Conservation (phyloP, 208 protist species). For the Crithidia acanthocephali region DNA sequence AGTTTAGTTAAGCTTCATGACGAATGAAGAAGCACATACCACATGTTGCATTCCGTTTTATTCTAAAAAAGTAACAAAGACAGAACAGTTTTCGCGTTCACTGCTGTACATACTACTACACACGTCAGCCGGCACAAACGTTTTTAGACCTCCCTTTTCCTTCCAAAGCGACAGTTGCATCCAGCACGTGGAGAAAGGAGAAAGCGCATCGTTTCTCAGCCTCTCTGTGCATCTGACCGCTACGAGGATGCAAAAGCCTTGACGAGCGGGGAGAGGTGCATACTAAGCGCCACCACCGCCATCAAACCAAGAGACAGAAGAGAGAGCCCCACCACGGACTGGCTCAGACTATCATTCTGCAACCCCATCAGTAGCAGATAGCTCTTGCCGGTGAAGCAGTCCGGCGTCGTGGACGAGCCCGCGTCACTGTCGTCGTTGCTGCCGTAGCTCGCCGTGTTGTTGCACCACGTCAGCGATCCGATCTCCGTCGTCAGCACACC, state of each 20-base stretch:
- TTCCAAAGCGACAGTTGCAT: no score
- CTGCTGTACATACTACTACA: no score
- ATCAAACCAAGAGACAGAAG: constrained; percentile 19
- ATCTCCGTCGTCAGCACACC: constrained; percentile 42
- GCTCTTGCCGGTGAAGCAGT: constrained; percentile 14
- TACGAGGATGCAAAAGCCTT: constrained; percentile 1
- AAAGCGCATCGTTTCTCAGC: background rate
- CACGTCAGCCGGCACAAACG: no score
- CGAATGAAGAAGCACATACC: no score
- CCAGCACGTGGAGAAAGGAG: background rate
- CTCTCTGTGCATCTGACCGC: background rate
- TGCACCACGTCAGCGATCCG: constrained; percentile 27
- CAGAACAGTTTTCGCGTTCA: no score
- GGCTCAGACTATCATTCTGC: constrained; percentile 20
- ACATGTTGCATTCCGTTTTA: no score
- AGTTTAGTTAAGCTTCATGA: no score
- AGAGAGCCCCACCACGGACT: constrained; percentile 11
- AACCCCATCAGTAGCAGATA: constrained; percentile 25
- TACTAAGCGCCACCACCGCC: constrained; percentile 16
- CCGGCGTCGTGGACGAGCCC: background rate
- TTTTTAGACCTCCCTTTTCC: no score
- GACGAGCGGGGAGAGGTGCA: constrained; percentile 18
- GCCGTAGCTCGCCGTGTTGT: background rate
- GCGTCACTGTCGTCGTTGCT: background rate
- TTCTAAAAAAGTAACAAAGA: no score